Percentiles rank a stretch among this genome's conserved stretches.
These are phyloP conservation scores for Groenewaldozyma auringiensis DNA, from an alignment of 1,139 yeast species.

Conservation along the genomic window DNA sequence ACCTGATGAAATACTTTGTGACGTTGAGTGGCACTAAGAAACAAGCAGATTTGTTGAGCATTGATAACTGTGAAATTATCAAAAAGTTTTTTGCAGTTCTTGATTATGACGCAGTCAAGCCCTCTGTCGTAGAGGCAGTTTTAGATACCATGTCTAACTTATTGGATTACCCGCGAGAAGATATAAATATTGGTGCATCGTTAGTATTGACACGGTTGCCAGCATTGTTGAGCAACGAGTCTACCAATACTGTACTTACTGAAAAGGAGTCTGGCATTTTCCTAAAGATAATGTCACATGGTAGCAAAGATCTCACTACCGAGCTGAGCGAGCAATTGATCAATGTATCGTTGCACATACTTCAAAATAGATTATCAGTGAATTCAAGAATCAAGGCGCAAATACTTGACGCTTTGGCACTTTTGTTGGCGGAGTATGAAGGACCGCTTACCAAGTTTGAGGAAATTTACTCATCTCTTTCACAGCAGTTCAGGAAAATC, in stretches of 20 bases:
- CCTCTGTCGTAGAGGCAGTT: conserved; percentile 50
- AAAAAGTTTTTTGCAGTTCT: conserved; percentile 50
- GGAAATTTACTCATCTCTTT: conserved; percentile 47
- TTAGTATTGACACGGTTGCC: conserved; percentile 25
- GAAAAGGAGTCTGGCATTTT: conserved; percentile 47
- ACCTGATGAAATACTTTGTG: conserved; percentile 60
- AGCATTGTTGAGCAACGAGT: conserved; percentile 19
- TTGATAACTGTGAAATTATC: conserved; percentile 45
- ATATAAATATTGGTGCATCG: conserved; percentile 23
- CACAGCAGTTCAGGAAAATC: conserved; percentile 53
- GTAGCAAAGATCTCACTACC: conserved; percentile 51
- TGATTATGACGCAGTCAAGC: conserved; percentile 53
- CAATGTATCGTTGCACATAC: conserved; percentile 50
- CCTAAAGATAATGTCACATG: conserved; percentile 52
- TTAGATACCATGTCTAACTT: conserved; percentile 50
- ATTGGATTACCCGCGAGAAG: conserved; percentile 32
- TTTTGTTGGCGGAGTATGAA: conserved; percentile 46
- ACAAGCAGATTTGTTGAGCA: conserved; percentile 42
- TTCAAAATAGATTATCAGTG: conserved; percentile 57
- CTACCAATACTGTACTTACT: conserved; percentile 29
- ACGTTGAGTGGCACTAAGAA: conserved; percentile 51
- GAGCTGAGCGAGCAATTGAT: conserved; percentile 51
- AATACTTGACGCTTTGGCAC: conserved; percentile 50
- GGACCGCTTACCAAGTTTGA: conserved; percentile 48
- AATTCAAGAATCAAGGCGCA: conserved; percentile 49